Percentiles rank a stretch among this genome's conserved stretches.
These are phyloP conservation scores for Acaromyces ingoldii DNA, from an alignment of 1,284 basidiomycete species.

Conservation along the genomic window DNA sequence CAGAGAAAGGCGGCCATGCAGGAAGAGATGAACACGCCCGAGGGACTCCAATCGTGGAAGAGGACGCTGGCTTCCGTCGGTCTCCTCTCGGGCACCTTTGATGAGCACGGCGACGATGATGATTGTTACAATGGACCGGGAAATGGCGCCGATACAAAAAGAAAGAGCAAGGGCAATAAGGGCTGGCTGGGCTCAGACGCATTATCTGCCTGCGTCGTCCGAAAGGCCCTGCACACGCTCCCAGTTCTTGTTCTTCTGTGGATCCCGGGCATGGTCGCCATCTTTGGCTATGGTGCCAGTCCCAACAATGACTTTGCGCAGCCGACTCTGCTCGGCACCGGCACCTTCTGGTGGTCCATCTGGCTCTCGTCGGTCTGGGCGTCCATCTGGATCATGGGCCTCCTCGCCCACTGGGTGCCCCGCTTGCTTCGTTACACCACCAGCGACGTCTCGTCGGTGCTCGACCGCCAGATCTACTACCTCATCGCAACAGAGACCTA, in stretches of 20 bases:
- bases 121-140: too few relatives aligned
- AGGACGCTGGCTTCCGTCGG: too few relatives aligned
- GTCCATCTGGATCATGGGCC: constrained; percentile 78
- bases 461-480: constrained; percentile 62
- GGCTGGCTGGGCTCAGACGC: too few relatives aligned
- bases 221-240: background rate
- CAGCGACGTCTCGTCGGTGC: constrained; percentile 45
- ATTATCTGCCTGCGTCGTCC: background rate
- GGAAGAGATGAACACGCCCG: too few relatives aligned
- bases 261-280: constrained; percentile 63
- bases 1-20: too few relatives aligned
- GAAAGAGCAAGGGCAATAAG: too few relatives aligned
- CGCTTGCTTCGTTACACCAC: constrained; percentile 14
- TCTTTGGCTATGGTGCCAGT: constrained; percentile 59
- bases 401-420: constrained; percentile 58
- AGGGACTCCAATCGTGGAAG: too few relatives aligned
- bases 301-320: constrained; percentile 56
- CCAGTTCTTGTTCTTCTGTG: constrained; percentile 21
- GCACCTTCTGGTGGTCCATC: constrained; percentile 76
- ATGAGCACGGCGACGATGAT: too few relatives aligned
- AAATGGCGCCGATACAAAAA: too few relatives aligned
- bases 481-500: constrained; percentile 63
- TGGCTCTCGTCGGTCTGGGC: constrained; percentile 75
- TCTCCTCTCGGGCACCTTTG: too few relatives aligned
- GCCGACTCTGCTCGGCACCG: constrained; percentile 57